These are phyloP conservation scores for Zygnema circumcarinatum DNA, from an alignment of 139 green algal genomes.

Conservation along the genomic window DNA sequence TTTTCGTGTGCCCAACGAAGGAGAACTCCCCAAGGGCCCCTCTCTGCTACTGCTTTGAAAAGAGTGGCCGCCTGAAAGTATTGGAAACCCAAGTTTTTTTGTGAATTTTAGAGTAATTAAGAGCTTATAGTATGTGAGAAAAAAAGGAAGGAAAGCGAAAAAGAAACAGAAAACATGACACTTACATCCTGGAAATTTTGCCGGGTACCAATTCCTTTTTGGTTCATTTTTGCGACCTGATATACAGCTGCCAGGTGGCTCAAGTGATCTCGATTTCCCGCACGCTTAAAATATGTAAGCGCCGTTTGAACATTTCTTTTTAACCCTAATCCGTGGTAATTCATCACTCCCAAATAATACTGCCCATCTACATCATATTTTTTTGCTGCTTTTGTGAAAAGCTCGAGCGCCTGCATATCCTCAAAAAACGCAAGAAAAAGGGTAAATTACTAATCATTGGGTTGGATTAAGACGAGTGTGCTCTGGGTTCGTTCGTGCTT, in stretches of 20 bases:
- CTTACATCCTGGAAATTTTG: constrained; percentile 17
- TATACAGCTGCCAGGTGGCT: constrained; percentile 87
- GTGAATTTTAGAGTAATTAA: neutral
- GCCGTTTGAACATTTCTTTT: constrained; percentile 67
- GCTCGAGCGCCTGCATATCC: constrained; percentile 35
- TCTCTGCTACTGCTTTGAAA: constrained; percentile 74
- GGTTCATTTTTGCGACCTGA: constrained; percentile 87
- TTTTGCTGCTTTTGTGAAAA: constrained; percentile 46
- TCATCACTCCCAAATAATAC: constrained; percentile 66
- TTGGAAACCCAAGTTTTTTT: neutral
- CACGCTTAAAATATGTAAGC: constrained; percentile 67
- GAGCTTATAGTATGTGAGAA: neutral
- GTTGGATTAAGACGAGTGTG: no score
- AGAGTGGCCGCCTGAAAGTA: constrained; percentile 65
- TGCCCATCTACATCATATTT: constrained; percentile 54
- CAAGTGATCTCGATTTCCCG: constrained; percentile 39
- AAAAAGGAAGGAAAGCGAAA: neutral
- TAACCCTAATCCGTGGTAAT: constrained; percentile 50
- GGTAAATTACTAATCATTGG: no score
- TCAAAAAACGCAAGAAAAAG: no score
- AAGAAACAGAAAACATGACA: constrained; percentile 13
- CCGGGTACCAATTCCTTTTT: constrained; percentile 73
- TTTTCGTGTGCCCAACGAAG: constrained; percentile 63
- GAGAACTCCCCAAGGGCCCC: constrained; percentile 63
- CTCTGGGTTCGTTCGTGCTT: no score